These are phyloP conservation scores for Kodamaea sagamina DNA, from an alignment of 805 yeast species.

Conservation along the genomic window DNA sequence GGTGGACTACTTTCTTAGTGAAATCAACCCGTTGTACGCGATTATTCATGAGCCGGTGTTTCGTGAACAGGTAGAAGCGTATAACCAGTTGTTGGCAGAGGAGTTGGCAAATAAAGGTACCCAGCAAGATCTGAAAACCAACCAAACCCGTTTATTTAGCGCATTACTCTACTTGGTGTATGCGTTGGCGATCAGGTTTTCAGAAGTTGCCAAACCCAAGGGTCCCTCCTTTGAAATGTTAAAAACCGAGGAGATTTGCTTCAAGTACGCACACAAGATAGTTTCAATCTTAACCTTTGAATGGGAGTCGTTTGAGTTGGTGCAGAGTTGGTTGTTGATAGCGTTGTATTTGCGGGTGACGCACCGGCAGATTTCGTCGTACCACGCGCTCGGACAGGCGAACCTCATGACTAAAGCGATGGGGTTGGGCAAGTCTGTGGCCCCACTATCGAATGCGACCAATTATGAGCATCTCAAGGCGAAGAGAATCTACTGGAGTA, in stretches of 20 bases:
- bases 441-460: slow-evolving; percentile 24
- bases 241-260: slow-evolving; percentile 34
- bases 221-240: slow-evolving; percentile 33
- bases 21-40: slow-evolving; percentile 54
- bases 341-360: slow-evolving; percentile 37
- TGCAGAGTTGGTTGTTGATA: slow-evolving; percentile 43
- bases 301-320: slow-evolving; percentile 46
- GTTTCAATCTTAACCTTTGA: slow-evolving; percentile 37
- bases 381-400: slow-evolving; percentile 37
- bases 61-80: slow-evolving; percentile 46
- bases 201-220: slow-evolving; percentile 39
- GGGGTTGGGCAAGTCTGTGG: slow-evolving; percentile 32
- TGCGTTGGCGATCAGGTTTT: slow-evolving; percentile 53
- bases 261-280: slow-evolving; percentile 35
- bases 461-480: slow-evolving; percentile 49
- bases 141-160: slow-evolving; percentile 48
- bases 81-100: slow-evolving; percentile 12
- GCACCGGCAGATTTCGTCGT: slow-evolving; percentile 42
- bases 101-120: slow-evolving; percentile 13
- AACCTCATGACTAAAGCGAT: slow-evolving; percentile 38
- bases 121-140: slow-evolving; percentile 21
- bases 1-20: slow-evolving; percentile 45
- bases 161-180: slow-evolving; percentile 53
- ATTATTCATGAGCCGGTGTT: slow-evolving; percentile 57
- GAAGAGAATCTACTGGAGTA: slow-evolving; percentile 55